phyloP scores from a whole-genome alignment of 352 stramenopile genomes.

The Sclerospora graminicola region DNA sequence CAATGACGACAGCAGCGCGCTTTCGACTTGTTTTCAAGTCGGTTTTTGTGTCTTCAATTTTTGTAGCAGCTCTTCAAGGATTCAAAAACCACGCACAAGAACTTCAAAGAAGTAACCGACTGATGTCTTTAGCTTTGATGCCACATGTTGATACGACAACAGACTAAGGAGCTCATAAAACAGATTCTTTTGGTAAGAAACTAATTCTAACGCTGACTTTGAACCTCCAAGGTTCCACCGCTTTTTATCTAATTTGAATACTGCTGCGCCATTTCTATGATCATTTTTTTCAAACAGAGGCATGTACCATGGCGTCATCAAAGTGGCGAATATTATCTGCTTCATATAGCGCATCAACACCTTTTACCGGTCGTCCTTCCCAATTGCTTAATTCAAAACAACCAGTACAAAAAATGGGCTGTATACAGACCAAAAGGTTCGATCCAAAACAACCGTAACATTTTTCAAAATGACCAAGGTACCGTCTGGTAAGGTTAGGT shows the following conservation, averaged over 20 bases:
- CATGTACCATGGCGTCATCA: slow-evolving; percentile 45
- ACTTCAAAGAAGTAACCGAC: slow-evolving; percentile 50
- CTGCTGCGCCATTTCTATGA: background rate
- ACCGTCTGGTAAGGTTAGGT: no score
- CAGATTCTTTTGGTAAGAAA: slow-evolving; percentile 73
- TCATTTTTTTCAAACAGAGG: slow-evolving; percentile 13
- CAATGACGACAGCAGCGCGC: slow-evolving; percentile 62
- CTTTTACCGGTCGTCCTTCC: no score
- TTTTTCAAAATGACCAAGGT: no score
- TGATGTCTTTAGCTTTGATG: slow-evolving; percentile 30
- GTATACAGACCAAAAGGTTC: no score
- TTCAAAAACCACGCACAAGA: slow-evolving; percentile 52
- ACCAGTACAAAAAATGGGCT: no score
- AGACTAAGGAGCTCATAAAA: slow-evolving; percentile 64
- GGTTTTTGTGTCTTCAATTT: slow-evolving; percentile 63
- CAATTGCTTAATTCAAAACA: no score
- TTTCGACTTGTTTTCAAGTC: slow-evolving; percentile 72
- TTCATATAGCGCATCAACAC: slow-evolving; percentile 77
- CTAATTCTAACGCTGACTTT: slow-evolving; percentile 22
- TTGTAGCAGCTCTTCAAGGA: slow-evolving; percentile 43
- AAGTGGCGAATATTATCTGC: slow-evolving; percentile 66
- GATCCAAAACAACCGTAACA: no score
- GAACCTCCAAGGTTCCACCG: slow-evolving; percentile 26
- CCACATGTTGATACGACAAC: slow-evolving; percentile 26
- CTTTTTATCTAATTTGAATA: slow-evolving; percentile 28